These are phyloP conservation scores for Kodamaea suecica DNA, from an alignment of 1,139 yeast species.

Conservation along the genomic window DNA sequence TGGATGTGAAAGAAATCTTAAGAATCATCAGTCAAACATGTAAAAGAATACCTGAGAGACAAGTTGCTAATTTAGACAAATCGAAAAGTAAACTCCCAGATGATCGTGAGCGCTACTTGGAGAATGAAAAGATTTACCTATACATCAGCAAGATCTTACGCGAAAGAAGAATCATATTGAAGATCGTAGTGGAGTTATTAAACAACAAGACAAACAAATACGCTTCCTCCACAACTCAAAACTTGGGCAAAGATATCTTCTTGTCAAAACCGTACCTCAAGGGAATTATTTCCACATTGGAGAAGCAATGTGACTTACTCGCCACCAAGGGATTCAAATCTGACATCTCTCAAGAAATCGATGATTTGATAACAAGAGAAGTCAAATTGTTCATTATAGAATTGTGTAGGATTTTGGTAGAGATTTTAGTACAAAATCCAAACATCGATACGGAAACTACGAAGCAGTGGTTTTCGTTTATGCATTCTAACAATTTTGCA, in stretches of 20 bases:
- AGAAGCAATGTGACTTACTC: conserved; percentile 11
- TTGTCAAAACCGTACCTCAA: conserved; percentile 26
- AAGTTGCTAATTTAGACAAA: conserved; percentile 20
- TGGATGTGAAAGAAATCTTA: conserved; percentile 42
- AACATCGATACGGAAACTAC: conserved; percentile 31
- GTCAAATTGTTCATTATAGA: conserved; percentile 35
- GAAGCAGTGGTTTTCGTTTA: conserved; percentile 55
- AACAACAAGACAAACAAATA: conserved; percentile 31
- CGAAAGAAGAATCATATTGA: conserved; percentile 46
- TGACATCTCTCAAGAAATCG: conserved; percentile 20
- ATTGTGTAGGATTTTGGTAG: conserved; percentile 44
- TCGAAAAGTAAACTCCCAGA: conserved; percentile 36
- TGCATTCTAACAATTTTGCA: conserved; percentile 43
- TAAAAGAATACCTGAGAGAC: conserved; percentile 34
- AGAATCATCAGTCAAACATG: conserved; percentile 44
- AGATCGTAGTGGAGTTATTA: conserved; percentile 38
- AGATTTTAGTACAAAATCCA: conserved; percentile 34
- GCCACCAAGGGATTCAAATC: conserved; percentile 12
- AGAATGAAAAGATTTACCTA: conserved; percentile 28
- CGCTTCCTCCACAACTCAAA: conserved; percentile 32
- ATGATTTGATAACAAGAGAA: conserved; percentile 32
- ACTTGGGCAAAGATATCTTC: conserved; percentile 39
- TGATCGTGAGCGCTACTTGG: conserved; percentile 30
- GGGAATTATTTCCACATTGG: conserved; percentile 24
- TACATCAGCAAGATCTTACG: conserved; percentile 37